phyloP scores from a whole-genome alignment of 768 basidiomycete species.

The Megacollybia marginata region DNA sequence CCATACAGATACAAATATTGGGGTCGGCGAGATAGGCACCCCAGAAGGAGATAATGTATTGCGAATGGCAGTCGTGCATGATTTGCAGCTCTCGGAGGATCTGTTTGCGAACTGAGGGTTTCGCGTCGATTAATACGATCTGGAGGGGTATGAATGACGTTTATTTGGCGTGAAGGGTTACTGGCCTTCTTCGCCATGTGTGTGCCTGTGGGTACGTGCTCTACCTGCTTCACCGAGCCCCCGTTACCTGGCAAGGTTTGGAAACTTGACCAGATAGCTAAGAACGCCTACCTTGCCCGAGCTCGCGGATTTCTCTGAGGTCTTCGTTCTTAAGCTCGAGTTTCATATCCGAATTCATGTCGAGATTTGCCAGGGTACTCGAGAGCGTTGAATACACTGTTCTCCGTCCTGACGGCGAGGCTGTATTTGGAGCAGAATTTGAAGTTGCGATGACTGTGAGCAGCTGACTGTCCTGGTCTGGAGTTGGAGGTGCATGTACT shows the following conservation, averaged over 20 bases:
- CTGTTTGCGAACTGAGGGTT: constrained; percentile 93
- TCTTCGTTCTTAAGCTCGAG: constrained; percentile 85
- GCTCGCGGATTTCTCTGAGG: constrained; percentile 81
- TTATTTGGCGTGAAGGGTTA: constrained; percentile 3
- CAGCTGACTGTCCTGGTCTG: constrained; percentile 29
- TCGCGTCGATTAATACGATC: constrained; percentile 96
- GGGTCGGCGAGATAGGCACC: constrained; percentile 96
- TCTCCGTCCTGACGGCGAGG: constrained; percentile 47
- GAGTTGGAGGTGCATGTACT: constrained; percentile 20
- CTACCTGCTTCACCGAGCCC: constrained; percentile 93
- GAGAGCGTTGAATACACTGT: constrained; percentile 77
- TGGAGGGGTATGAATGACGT: constrained; percentile 20
- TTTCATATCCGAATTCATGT: constrained; percentile 80
- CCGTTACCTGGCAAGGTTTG: constrained; percentile 52
- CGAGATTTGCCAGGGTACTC: constrained; percentile 79
- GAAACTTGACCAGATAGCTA: no score
- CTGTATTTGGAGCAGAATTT: constrained; percentile 46
- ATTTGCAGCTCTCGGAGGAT: constrained; percentile 97
- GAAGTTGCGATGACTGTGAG: constrained; percentile 42
- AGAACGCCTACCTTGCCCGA: constrained; percentile 55
- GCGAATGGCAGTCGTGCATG: constrained; percentile 95
- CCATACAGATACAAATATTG: constrained; percentile 99
- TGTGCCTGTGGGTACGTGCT: constrained; percentile 84
- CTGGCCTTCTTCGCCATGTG: constrained; percentile 98
- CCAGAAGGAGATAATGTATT: constrained; percentile 94